A percentile compares a stretch with the other conserved stretches of the same genome.
These are phyloP conservation scores for Trichoderma guizhouense DNA, from an alignment of 2,329 filamentous ascomycete genomes.

Conservation along the genomic window DNA sequence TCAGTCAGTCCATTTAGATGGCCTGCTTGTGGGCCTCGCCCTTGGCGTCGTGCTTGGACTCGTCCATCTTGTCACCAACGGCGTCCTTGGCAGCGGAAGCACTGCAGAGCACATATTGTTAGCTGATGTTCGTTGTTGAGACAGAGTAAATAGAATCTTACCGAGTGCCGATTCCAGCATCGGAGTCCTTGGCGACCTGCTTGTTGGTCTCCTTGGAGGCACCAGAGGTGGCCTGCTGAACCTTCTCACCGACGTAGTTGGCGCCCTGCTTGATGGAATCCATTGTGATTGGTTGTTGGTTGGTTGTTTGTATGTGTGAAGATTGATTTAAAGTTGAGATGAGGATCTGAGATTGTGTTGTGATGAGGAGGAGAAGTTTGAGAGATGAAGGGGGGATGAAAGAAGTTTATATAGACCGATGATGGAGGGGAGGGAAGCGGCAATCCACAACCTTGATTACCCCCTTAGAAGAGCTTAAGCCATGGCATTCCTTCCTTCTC, in stretches of 20 bases:
- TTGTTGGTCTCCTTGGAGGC: conserved; percentile 69
- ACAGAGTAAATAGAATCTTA: conserved; percentile 27
- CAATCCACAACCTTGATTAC: background rate
- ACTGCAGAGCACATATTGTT: conserved; percentile 28
- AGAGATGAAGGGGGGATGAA: conserved; percentile 3
- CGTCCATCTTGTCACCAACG: conserved; percentile 44
- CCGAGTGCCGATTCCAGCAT: conserved; percentile 49
- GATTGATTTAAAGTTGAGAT: background rate
- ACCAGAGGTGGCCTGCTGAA: conserved; percentile 54
- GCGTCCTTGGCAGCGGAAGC: conserved; percentile 49
- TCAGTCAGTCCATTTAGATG: conserved; percentile 30
- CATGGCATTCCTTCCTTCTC: conserved; percentile 7
- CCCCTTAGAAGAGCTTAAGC: background rate
- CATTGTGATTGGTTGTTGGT: conserved; percentile 41
- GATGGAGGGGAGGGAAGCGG: background rate
- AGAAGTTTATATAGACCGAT: conserved; percentile 18
- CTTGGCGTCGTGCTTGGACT: conserved; percentile 40
- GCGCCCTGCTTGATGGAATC: conserved; percentile 57
- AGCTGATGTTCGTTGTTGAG: background rate
- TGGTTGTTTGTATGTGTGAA: background rate
- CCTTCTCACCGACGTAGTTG: conserved; percentile 63
- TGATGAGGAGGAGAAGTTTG: conserved; percentile 1
- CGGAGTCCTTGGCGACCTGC: conserved; percentile 60
- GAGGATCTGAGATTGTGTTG: conserved; percentile 4
- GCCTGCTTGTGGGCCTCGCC: conserved; percentile 41